phyloP scores from a whole-genome alignment of 2,329 filamentous ascomycete species.

The Ophiostoma piceae region DNA sequence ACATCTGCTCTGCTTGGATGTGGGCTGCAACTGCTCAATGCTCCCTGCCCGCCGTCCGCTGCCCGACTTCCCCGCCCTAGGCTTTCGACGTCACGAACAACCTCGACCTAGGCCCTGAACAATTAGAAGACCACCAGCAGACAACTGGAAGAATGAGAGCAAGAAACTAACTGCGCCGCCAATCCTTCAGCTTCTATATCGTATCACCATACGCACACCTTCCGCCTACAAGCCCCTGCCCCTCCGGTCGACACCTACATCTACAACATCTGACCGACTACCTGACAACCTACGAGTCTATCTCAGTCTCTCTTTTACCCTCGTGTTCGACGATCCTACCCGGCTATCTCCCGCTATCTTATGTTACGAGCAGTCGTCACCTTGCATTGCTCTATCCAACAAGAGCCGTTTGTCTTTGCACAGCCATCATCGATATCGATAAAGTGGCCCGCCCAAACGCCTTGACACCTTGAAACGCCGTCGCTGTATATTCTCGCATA shows the following conservation, averaged over 20 bases:
- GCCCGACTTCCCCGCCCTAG: conserved; percentile 15
- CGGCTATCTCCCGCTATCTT: not conserved
- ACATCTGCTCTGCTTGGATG: not conserved
- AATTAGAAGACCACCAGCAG: not conserved
- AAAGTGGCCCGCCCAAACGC: conserved; percentile 7
- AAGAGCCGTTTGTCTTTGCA: conserved; percentile 18
- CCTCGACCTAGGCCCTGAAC: conserved; percentile 1
- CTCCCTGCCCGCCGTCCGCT: not conserved
- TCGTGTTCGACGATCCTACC: conserved; percentile 7
- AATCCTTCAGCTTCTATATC: conserved; percentile 11
- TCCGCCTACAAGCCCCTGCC: not conserved
- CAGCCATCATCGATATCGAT: conserved; percentile 21
- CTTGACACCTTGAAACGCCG: not conserved
- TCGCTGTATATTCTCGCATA: not conserved
- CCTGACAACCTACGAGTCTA: not conserved
- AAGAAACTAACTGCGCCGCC: conserved; percentile 2
- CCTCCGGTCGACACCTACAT: not conserved
- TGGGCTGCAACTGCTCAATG: conserved; percentile 3
- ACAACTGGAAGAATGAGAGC: not conserved
- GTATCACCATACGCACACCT: not conserved
- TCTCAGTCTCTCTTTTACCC: not conserved
- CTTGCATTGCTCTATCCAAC: conserved; percentile 21
- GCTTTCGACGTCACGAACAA: conserved; percentile 11
- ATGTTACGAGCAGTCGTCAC: conserved; percentile 23
- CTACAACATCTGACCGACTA: not conserved